Evolutionary conservation across 306 rosid genomes (phyloP).

Genomic region (Malus asiatica): DNA sequence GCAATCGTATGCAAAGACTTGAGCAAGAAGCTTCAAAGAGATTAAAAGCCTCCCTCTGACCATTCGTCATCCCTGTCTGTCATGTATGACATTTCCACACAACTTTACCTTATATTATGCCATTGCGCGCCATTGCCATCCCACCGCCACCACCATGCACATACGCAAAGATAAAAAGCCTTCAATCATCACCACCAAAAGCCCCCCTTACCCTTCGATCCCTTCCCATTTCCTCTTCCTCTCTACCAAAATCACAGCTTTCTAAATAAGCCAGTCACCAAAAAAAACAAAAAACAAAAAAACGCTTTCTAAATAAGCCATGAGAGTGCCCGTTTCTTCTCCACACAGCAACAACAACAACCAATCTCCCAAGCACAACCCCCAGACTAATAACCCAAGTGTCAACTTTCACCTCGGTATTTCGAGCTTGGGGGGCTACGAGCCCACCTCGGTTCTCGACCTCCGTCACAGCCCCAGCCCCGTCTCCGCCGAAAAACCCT

Average conservation of each 20-base stretch:
- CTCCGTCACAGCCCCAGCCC: constrained; percentile 79
- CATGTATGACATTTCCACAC: constrained; percentile 20
- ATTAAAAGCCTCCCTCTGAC: constrained; percentile 31
- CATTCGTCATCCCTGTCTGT: constrained; percentile 28
- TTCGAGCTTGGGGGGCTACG: constrained; percentile 30
- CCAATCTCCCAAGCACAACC: neutral
- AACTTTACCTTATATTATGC: neutral
- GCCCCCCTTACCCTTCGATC: constrained; percentile 21
- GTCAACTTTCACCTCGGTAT: neutral
- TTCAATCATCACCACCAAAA: constrained; percentile 42
- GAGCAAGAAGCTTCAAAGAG: constrained; percentile 40
- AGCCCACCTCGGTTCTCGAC: constrained; percentile 81
- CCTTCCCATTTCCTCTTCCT: neutral
- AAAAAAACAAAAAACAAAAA: neutral
- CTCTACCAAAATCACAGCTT: neutral
- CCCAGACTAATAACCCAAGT: neutral
- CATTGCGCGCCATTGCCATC: neutral
- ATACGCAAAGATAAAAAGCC: constrained; percentile 65
- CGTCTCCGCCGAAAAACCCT: constrained; percentile 24
- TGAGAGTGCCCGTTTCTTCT: constrained; percentile 69
- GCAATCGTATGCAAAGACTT: constrained; percentile 10
- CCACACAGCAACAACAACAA: constrained; percentile 24
- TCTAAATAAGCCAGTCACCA: neutral
- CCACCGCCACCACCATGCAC: constrained; percentile 27
- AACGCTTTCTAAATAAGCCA: constrained; percentile 20